Base-by-base conservation (phyloP, 148 eudicot genomes). In the Limonium bicolor region DNA sequence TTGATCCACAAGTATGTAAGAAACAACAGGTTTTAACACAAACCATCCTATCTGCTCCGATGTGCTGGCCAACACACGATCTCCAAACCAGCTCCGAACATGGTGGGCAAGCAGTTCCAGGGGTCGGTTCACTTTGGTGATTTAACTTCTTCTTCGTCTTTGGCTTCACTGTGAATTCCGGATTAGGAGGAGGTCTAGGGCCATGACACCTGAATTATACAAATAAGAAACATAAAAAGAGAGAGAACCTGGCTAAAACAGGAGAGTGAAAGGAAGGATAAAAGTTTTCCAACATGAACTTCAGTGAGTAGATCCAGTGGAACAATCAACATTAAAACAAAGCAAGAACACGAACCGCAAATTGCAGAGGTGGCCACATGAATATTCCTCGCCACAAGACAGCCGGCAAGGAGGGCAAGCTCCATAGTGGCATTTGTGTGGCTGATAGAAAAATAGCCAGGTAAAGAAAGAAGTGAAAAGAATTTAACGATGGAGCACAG, bases 401-500 rank as follows among this genome's bases (percentile, higher is more conserved):
- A 78, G 72, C 34, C 66, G 61, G 56, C 99, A 92, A 26, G 80
- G 71, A 41, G 94, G 94, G 67, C 99, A 92, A 48, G 94, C 79
- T 69, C 99, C 99, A 70, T 92, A 92, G 51, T 92, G 99, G 59
- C 99, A 92, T 62, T 63, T 85, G 68, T 92, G 99, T 22, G 93
- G 82, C 99, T 92, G 78, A 56, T 45, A 36, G 69, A 56, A 33
- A n/a, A n/a, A n/a, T n/a, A n/a, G n/a, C n/a, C n/a, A n/a, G n/a
- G n/a, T n/a, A n/a, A n/a, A n/a, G n/a, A n/a, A n/a, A n/a, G n/a
- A n/a, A n/a, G n/a, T n/a, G n/a, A n/a, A n/a, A n/a, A n/a, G n/a
- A n/a, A n/a, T n/a, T n/a, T n/a, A n/a, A n/a, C n/a, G n/a, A n/a
- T n/a, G n/a, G n/a, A n/a, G n/a, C n/a, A n/a, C n/a, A n/a, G n/a